Evolutionary conservation across 208 protist genomes (phyloP).

Genomic region (Crithidia brevicula): DNA sequence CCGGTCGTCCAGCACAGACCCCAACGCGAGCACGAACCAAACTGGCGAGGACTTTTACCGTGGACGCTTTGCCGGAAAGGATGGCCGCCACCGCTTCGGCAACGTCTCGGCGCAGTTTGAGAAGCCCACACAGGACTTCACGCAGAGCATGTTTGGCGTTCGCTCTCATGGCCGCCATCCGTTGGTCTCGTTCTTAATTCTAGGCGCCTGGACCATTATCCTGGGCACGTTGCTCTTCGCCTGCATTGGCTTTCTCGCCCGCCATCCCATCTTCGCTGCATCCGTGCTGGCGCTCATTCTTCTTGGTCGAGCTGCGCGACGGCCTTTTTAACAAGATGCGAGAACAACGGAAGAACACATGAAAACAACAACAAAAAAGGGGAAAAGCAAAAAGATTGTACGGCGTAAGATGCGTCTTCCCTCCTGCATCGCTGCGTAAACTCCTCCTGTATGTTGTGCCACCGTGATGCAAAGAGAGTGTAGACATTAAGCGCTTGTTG

Average conservation of each 20-base stretch:
- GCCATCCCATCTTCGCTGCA: conserved; percentile 73
- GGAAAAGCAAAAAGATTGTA: no score
- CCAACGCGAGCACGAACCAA: conserved; percentile 77
- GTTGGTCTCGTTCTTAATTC: conserved; percentile 67
- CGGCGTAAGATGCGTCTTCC: no score
- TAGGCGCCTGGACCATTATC: conserved; percentile 65
- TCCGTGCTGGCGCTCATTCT: conserved; percentile 66
- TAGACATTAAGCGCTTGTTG: no score
- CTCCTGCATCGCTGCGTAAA: no score
- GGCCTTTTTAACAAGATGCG: conserved; percentile 3
- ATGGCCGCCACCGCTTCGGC: conserved; percentile 70
- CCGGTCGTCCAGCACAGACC: conserved; percentile 56
- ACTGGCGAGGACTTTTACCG: conserved; percentile 60
- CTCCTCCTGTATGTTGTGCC: no score
- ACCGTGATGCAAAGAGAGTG: no score
- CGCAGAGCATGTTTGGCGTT: conserved; percentile 62
- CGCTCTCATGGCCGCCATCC: conserved; percentile 75
- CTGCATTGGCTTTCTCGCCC: conserved; percentile 53
- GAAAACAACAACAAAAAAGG: no score
- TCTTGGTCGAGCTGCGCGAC: conserved; percentile 40
- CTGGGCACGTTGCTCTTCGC: conserved; percentile 59
- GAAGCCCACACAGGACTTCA: conserved; percentile 65
- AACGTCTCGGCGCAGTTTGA: conserved; percentile 53
- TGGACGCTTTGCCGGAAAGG: conserved; percentile 37
- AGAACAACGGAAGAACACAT: no score